phyloP scores from a whole-genome alignment of 805 yeast genomes.

The Yamadazyma sp. region DNA sequence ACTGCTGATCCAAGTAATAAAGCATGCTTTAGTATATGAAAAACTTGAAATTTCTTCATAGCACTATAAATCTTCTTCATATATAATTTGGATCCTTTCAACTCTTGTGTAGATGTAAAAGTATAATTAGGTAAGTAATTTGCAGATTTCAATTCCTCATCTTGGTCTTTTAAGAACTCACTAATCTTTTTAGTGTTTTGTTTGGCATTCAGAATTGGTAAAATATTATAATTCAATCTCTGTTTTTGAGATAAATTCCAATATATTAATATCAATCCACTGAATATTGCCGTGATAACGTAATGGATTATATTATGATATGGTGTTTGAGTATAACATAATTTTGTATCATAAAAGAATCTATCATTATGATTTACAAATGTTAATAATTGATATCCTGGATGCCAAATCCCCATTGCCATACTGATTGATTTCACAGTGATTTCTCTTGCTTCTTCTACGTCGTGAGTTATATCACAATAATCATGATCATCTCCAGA shows the following conservation, averaged over 20 bases:
- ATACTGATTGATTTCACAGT: conserved; percentile 88
- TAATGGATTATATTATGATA: conserved; percentile 40
- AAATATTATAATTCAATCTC: conserved; percentile 23
- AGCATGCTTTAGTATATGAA: conserved; percentile 19
- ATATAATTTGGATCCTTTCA: not conserved
- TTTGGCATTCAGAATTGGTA: conserved; percentile 17
- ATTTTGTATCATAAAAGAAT: conserved; percentile 29
- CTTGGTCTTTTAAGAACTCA: conserved; percentile 30
- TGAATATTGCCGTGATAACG: conserved; percentile 30
- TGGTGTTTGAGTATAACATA: conserved; percentile 48
- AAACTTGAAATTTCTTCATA: conserved; percentile 5
- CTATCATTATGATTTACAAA: conserved; percentile 26
- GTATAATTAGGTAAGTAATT: conserved; percentile 22
- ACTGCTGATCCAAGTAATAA: conserved; percentile 17
- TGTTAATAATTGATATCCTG: conserved; percentile 84
- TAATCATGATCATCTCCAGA: conserved; percentile 98
- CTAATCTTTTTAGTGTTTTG: conserved; percentile 24
- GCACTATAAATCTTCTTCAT: not conserved
- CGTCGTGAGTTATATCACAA: conserved; percentile 62
- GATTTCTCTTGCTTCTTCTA: conserved; percentile 55
- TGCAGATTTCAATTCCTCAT: conserved; percentile 9
- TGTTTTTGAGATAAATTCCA: conserved; percentile 5
- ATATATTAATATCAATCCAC: conserved; percentile 17
- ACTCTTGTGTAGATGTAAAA: conserved; percentile 12
- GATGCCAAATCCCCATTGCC: conserved; percentile 86